Percentiles rank a stretch among this genome's conserved stretches.
Evolutionary conservation across 106 monocot genomes (phyloP).

Genomic region (Dioscorea dumetorum): DNA sequence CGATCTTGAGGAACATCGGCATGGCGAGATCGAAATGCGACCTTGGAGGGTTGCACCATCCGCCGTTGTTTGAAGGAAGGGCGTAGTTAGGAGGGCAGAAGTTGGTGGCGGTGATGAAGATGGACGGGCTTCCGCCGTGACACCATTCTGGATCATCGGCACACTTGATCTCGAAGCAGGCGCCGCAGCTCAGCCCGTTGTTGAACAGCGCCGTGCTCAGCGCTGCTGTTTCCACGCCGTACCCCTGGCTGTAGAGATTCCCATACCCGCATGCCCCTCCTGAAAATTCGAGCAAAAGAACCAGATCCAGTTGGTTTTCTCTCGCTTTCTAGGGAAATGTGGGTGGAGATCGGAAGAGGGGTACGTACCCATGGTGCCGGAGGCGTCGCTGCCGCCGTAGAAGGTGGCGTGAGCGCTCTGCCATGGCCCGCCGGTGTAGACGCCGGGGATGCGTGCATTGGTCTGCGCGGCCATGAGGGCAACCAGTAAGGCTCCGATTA

Average conservation of each 20-base stretch:
- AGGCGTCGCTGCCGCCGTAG: conserved; percentile 92
- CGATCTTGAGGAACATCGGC: conserved; percentile 52
- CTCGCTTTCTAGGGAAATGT: neutral
- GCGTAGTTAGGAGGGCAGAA: conserved; percentile 11
- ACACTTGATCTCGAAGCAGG: conserved; percentile 66
- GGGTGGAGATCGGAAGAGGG: neutral
- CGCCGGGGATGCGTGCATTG: conserved; percentile 59
- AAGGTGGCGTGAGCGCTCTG: conserved; percentile 88
- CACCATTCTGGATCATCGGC: conserved; percentile 40
- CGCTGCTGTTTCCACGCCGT: conserved; percentile 52
- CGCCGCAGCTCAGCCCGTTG: conserved; percentile 45
- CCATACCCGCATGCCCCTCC: conserved; percentile 75
- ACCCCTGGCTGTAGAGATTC: conserved; percentile 48
- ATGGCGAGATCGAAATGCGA: conserved; percentile 53
- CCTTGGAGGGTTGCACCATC: conserved; percentile 44
- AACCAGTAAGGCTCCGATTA: conserved; percentile 12
- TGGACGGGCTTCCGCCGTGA: conserved; percentile 36
- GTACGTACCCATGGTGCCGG: conserved; percentile 81
- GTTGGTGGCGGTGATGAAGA: conserved; percentile 26
- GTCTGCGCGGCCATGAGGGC: neutral
- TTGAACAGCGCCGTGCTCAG: conserved; percentile 79
- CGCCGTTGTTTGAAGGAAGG: conserved; percentile 29
- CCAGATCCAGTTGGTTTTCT: neutral
- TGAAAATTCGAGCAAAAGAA: neutral
- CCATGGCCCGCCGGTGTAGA: conserved; percentile 55